These are phyloP conservation scores for Penicillium sp. DNA, from an alignment of 2,329 filamentous ascomycete species.

Conservation along the genomic window DNA sequence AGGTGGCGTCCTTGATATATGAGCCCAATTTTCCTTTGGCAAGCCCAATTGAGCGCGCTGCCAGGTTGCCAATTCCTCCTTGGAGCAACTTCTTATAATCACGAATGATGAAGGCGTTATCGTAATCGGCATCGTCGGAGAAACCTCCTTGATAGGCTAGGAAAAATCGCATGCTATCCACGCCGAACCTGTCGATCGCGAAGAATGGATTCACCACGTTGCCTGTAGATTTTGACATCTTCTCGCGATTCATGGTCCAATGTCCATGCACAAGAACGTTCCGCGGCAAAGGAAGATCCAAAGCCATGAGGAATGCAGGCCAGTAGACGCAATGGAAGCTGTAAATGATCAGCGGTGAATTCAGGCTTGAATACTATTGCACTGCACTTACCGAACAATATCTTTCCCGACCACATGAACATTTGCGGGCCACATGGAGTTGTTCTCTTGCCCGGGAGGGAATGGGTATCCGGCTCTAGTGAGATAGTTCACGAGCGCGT, in stretches of 20 bases:
- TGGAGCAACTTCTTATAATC: conserved; percentile 80
- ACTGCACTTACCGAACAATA: conserved; percentile 65
- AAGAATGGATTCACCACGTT: conserved; percentile 95
- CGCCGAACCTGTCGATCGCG: conserved; percentile 82
- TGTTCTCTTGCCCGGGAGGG: conserved; percentile 63
- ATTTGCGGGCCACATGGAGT: conserved; percentile 82
- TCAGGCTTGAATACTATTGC: background rate
- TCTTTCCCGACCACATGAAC: conserved; percentile 95
- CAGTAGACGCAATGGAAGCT: conserved; percentile 96
- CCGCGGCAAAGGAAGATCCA: conserved; percentile 75
- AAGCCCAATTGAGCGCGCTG: conserved; percentile 67
- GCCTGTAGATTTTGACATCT: conserved; percentile 95
- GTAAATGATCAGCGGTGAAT: conserved; percentile 17
- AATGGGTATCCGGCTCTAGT: conserved; percentile 81
- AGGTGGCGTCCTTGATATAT: conserved; percentile 51
- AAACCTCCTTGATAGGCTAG: conserved; percentile 79
- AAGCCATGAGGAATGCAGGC: conserved; percentile 91
- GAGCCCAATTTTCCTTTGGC: conserved; percentile 68
- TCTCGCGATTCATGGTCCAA: conserved; percentile 87
- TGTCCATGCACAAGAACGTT: conserved; percentile 86
- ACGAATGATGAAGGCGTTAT: conserved; percentile 71
- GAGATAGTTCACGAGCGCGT: conserved; percentile 91
- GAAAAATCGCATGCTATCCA: conserved; percentile 88
- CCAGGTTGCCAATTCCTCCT: conserved; percentile 76
- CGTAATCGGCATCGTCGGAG: conserved; percentile 77